phyloP scores from a whole-genome alignment of 1,139 yeast genomes.

The Protomyces inouyei region DNA sequence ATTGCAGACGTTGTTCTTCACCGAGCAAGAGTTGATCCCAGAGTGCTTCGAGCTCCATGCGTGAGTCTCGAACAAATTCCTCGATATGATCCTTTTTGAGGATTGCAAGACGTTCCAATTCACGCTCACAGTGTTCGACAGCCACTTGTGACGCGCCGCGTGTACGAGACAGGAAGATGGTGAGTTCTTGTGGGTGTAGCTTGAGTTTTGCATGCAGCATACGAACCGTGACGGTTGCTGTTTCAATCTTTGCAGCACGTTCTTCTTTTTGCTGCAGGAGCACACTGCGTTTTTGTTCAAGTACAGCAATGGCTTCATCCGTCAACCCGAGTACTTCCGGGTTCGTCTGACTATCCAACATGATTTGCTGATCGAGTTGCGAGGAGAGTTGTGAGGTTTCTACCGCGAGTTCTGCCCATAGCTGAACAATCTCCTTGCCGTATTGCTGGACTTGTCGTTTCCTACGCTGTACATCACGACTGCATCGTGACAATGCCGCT shows the following conservation, averaged over 20 bases:
- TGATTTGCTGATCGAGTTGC: constrained; percentile 7
- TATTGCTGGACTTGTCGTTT: constrained; percentile 8
- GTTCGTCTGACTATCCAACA: constrained; percentile 28
- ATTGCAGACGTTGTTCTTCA: constrained; percentile 44
- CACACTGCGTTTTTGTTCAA: constrained; percentile 31
- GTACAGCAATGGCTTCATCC: constrained; percentile 34
- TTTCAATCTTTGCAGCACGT: constrained; percentile 31
- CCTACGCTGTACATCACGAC: not conserved
- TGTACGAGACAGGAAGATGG: constrained; percentile 36
- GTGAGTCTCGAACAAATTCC: constrained; percentile 59
- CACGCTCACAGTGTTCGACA: constrained; percentile 46
- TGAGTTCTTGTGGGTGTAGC: constrained; percentile 33
- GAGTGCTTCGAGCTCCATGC: constrained; percentile 52
- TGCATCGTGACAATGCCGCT: constrained; percentile 3
- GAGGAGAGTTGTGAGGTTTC: constrained; percentile 2
- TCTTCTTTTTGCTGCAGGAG: constrained; percentile 32
- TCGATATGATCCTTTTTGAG: constrained; percentile 63
- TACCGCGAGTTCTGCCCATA: constrained; percentile 21
- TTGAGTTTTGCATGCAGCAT: constrained; percentile 38
- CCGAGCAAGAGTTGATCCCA: constrained; percentile 65
- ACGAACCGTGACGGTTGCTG: constrained; percentile 30
- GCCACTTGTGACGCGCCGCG: constrained; percentile 40
- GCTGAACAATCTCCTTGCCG: constrained; percentile 12
- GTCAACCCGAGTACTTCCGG: constrained; percentile 38
- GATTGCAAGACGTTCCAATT: constrained; percentile 53